These are phyloP conservation scores for Trypanosoma congolense DNA, from an alignment of 208 protist genomes.

Conservation along the genomic window DNA sequence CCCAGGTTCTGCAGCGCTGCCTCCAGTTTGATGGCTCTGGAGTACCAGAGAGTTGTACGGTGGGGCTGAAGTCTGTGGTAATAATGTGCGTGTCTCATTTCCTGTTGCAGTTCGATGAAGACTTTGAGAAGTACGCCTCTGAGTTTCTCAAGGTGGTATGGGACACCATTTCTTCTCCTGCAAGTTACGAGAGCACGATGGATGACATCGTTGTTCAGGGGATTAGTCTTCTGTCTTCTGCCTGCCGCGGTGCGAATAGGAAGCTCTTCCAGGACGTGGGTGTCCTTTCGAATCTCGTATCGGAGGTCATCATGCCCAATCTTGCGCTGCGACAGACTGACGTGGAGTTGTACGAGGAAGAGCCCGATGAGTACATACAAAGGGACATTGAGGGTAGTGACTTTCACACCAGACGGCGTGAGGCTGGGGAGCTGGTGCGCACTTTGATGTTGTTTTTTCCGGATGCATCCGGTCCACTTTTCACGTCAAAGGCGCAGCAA, in stretches of 20 bases:
- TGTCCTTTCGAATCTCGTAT: conserved; percentile 79
- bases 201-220: conserved; percentile 84
- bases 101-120: conserved; percentile 91
- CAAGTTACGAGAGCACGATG: conserved; percentile 32
- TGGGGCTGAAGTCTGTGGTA: conserved; percentile 83
- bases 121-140: conserved; percentile 82
- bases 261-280: conserved; percentile 67
- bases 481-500: conserved; percentile 48
- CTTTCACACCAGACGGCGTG: conserved; percentile 89
- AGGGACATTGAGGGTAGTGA: conserved; percentile 95
- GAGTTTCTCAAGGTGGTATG: conserved; percentile 88
- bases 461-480: conserved; percentile 41
- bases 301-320: conserved; percentile 94
- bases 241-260: conserved; percentile 71
- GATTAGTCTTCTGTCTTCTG: conserved; percentile 88
- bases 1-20: conserved; percentile 49
- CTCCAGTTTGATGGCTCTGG: conserved; percentile 34
- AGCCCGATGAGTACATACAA: conserved; percentile 96
- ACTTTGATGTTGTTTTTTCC: conserved; percentile 79
- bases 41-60: conserved; percentile 25
- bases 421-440: conserved; percentile 89
- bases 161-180: conserved; percentile 68
- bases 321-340: conserved; percentile 87
- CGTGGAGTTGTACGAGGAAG: conserved; percentile 89
- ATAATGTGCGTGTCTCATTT: conserved; percentile 89